Base-by-base conservation (phyloP, 2,329 filamentous ascomycete species). In the Cladosporium sphaerospermum region DNA sequence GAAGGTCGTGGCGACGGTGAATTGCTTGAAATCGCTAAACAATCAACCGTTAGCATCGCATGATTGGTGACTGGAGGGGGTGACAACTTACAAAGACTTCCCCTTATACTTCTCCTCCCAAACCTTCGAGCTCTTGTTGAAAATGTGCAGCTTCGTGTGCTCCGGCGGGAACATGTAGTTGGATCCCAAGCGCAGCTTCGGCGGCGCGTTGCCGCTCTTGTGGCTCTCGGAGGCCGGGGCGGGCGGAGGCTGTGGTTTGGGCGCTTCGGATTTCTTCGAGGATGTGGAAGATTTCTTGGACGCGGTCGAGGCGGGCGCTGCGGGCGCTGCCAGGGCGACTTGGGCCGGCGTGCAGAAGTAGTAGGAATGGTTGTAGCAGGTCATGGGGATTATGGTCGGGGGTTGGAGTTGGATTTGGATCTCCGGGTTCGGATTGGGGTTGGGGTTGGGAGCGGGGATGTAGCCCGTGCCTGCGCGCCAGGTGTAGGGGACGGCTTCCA, bases 101-200 rank as follows among this genome's bases (percentile, higher is more conserved):
- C 55, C 52, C 10, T 55, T 41, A 34, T 61, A 62, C 39, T 58
- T 57, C 3, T 49, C 55, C 34, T 63, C 58, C 64, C 64, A 67
- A 36, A 67, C 53, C 34, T 57, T 59, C 4, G 52, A 45, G 19
- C 56, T 56, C 48, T 62, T 60, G 19, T 54, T 59, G 57, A 67
- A 66, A 41, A 67, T 54, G 52, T 67, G 65, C 32, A 67, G 54
- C 31, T 62, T 61, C 9, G 64, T 66, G 52, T 66, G 62, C 13
- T 52, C 39, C 3, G 52, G 44, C 5, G 63, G 59, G 47, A 62
- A 64, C 51, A 67, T 58, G 54, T 63, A 65, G 16, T 64, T 63
- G 14, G 57, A 55, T n/a, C 64, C 64, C 0, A 58, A 57, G 16
- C 55, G 55, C 2, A 61, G 45, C 9, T 54, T 45, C 0, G 61